These are phyloP conservation scores for Bocquillonia castaneifolia DNA, from an alignment of 441 rosid species.

Conservation along the genomic window DNA sequence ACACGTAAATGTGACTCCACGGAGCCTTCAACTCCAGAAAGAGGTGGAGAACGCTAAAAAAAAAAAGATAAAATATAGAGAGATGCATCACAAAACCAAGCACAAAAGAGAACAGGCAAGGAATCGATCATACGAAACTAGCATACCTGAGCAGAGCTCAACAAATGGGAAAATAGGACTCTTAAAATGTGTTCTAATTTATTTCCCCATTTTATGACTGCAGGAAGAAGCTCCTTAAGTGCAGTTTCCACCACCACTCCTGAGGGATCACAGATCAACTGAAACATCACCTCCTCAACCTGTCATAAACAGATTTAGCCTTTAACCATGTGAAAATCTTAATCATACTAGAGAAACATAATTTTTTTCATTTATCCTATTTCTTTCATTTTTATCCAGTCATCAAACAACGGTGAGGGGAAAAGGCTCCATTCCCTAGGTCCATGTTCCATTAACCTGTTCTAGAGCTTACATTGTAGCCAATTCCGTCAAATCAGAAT, in stretches of 20 bases:
- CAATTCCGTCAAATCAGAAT: slow-evolving; percentile 73
- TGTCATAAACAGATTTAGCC: slow-evolving; percentile 38
- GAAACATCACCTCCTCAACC: slow-evolving; percentile 97
- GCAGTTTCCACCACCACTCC: slow-evolving; percentile 93
- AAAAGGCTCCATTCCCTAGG: slow-evolving; percentile 47
- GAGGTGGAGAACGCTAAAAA: slow-evolving; percentile 83
- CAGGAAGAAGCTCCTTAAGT: slow-evolving; percentile 78
- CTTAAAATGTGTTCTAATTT: slow-evolving; percentile 74
- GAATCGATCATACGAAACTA: slow-evolving; percentile 17
- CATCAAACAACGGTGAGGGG: slow-evolving; percentile 38
- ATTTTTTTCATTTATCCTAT: slow-evolving; percentile 2
- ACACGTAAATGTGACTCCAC: slow-evolving; percentile 81
- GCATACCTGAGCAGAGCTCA: slow-evolving; percentile 79
- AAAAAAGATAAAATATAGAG: slow-evolving; percentile 14
- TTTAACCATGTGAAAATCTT: slow-evolving; percentile 30
- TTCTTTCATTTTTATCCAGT: slow-evolving; percentile 25
- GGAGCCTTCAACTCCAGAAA: slow-evolving; percentile 97
- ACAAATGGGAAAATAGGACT: slow-evolving; percentile 67
- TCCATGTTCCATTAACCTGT: slow-evolving; percentile 55
- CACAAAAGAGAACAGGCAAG: slow-evolving; percentile 14
- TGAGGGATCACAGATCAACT: slow-evolving; percentile 81
- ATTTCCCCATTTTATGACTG: slow-evolving; percentile 82
- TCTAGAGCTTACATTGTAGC: slow-evolving; percentile 71
- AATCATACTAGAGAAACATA: not conserved
- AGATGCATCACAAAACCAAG: slow-evolving; percentile 18